Evolutionary conservation across 257 asterid genomes (phyloP), one percentile per base, ranked within the genome.

Genomic region (Ligustrum vulgare): DNA sequence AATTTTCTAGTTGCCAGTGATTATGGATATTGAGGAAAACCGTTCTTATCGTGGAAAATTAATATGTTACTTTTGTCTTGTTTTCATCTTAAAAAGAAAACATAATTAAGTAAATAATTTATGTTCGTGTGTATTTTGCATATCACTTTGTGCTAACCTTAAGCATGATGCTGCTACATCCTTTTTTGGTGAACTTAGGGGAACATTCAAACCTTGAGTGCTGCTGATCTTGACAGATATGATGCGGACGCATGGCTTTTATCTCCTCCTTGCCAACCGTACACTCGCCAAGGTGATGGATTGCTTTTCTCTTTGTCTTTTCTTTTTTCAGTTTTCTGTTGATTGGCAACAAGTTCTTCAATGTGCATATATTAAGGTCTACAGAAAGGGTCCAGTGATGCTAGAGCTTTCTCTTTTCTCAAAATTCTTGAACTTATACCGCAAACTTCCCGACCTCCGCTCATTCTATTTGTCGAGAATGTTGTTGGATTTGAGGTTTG

Each of bases 221-320:
- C 93, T 75, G 88, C 60, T 80, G 96, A 92, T 83, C 91, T 94
- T 72, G 98, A 94, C 77, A 77, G 80, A 47, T 91, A 91, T 58
- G 76, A 81, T 80, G 97, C 97, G 35, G 93, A 89, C 78, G 94
- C 79, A 18, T 94, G 99, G 99, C 87, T 94, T 36, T 77, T 94
- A 69, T 92, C 99, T 81, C 99, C 99, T 60, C 98, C 99, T 80
- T 94, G 99, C 85, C 99, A 92, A 75, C 99, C 99, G 23, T 94
- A 92, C 82, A 92, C 99, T 34, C 86, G 98, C 66, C 99, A 92
- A 89, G 99, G 99, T 94, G 81, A 80, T 54, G 37, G 28, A 41
- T 65, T 71, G 36, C 56, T 31, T 72, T 20, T 81, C 23, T 36
- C 28, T 15, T 3, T 69, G 3, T 23, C 72, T n/a, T 67, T 56